Evolutionary conservation across 2,329 filamentous ascomycete genomes (phyloP).

Genomic region (Colletotrichum lindemuthianum): DNA sequence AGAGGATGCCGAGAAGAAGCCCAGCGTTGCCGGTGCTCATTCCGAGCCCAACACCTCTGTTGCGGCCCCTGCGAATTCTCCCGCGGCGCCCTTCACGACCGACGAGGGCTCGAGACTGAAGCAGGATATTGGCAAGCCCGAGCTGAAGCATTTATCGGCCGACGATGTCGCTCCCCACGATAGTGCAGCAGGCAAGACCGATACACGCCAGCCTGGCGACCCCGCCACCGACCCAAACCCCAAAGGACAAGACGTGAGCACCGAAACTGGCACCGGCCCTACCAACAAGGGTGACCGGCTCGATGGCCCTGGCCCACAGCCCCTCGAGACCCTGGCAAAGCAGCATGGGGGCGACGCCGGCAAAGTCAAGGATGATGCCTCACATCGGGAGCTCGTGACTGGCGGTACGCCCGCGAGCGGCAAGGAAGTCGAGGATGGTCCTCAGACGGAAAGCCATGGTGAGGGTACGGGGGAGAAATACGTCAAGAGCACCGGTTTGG

Average conservation of each 20-base stretch:
- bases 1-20: constrained; percentile 25
- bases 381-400: not conserved
- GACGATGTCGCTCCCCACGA: constrained; percentile 34
- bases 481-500: constrained; percentile 66
- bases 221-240: constrained; percentile 46
- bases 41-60: not conserved
- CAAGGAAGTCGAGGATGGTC: constrained; percentile 37
- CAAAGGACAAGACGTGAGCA: constrained; percentile 48
- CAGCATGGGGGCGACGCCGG: constrained; percentile 47
- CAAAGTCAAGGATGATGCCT: constrained; percentile 17
- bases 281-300: constrained; percentile 48
- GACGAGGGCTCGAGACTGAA: constrained; percentile 3
- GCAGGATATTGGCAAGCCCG: constrained; percentile 39
- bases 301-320: constrained; percentile 55
- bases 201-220: constrained; percentile 51
- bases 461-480: constrained; percentile 66
- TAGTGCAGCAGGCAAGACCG: constrained; percentile 47
- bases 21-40: constrained; percentile 1
- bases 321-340: constrained; percentile 50
- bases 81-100: not conserved
- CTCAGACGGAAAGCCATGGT: constrained; percentile 36
- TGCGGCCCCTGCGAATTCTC: not conserved
- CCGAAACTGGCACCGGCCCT: constrained; percentile 45
- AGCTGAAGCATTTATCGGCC: constrained; percentile 38
- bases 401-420: constrained; percentile 21